Conservation (phyloP, 2,329 filamentous ascomycete genomes). For the Calcarisporium arbuscula region DNA sequence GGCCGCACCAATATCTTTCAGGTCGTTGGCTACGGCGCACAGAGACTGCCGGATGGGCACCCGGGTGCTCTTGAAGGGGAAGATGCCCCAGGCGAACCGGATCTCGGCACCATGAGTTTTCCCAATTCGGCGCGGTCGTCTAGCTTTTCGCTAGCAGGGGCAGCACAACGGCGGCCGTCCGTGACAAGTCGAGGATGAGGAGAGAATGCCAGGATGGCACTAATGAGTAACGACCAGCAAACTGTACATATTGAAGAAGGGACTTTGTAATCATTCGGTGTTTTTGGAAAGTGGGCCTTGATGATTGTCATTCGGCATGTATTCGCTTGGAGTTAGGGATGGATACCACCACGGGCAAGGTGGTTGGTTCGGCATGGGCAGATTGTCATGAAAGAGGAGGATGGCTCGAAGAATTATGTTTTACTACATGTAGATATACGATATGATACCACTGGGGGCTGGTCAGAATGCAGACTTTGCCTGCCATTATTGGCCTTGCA, state of each 20-base stretch:
- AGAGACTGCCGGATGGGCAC: constrained; percentile 46
- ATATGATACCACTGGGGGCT: too few species aligned
- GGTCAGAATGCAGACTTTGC: too few species aligned
- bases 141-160: constrained; percentile 36
- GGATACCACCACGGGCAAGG: too few species aligned
- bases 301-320: constrained; percentile 1
- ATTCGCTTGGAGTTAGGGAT: too few species aligned
- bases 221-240: too few species aligned
- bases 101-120: constrained; percentile 34
- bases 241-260: constrained; percentile 1
- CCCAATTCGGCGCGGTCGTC: constrained; percentile 34
- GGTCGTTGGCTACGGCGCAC: constrained; percentile 49
- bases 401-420: too few species aligned
- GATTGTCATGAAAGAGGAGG: too few species aligned
- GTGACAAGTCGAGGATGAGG: constrained; percentile 40
- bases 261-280: neutral
- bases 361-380: too few species aligned
- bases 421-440: too few species aligned
- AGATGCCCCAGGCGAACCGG: constrained; percentile 53
- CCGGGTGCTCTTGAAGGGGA: constrained; percentile 40
- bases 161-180: constrained; percentile 38
- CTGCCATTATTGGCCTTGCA: too few species aligned
- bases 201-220: too few species aligned
- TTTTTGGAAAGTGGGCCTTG: constrained; percentile 1
- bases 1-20: constrained; percentile 61